phyloP scores from a whole-genome alignment of 805 yeast species.

The Myxozyma nipponensis region DNA sequence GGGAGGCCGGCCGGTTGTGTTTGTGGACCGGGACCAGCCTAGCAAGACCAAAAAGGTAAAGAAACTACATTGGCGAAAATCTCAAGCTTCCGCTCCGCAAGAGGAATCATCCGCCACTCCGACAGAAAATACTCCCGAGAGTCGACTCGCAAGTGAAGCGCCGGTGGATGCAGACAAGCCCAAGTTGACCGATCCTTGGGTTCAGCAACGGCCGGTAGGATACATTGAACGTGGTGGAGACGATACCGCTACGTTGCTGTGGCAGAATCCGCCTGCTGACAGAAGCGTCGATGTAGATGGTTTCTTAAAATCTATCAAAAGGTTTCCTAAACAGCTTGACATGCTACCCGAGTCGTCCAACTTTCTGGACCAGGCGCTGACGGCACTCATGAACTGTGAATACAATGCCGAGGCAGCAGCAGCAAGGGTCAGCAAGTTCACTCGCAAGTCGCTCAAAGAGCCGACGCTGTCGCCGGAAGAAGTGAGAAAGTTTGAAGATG shows the following conservation, averaged over 20 bases:
- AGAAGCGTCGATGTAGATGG: constrained; percentile 44
- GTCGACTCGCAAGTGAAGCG: constrained; percentile 35
- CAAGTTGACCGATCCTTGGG: constrained; percentile 55
- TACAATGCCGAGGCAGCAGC: constrained; percentile 55
- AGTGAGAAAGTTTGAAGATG: constrained; percentile 64
- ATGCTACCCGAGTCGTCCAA: constrained; percentile 69
- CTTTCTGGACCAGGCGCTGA: constrained; percentile 69
- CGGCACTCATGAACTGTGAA: constrained; percentile 48
- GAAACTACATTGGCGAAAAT: constrained; percentile 30
- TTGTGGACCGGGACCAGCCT: constrained; percentile 33
- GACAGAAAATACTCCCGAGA: not conserved
- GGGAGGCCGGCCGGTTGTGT: constrained; percentile 61
- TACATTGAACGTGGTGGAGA: constrained; percentile 81
- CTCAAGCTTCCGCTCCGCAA: constrained; percentile 1
- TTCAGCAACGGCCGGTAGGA: constrained; percentile 74
- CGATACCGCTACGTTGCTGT: constrained; percentile 56
- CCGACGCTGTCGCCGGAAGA: constrained; percentile 72
- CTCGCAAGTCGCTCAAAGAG: constrained; percentile 61
- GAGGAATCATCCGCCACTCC: not conserved
- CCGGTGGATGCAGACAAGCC: not conserved
- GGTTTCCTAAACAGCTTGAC: constrained; percentile 53
- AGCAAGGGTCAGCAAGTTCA: constrained; percentile 44
- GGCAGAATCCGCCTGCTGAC: constrained; percentile 49
- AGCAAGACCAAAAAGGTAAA: constrained; percentile 34
- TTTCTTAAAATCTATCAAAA: constrained; percentile 54